Conservation (phyloP, 2,329 filamentous ascomycete genomes). For the Claviceps fusiformis region DNA sequence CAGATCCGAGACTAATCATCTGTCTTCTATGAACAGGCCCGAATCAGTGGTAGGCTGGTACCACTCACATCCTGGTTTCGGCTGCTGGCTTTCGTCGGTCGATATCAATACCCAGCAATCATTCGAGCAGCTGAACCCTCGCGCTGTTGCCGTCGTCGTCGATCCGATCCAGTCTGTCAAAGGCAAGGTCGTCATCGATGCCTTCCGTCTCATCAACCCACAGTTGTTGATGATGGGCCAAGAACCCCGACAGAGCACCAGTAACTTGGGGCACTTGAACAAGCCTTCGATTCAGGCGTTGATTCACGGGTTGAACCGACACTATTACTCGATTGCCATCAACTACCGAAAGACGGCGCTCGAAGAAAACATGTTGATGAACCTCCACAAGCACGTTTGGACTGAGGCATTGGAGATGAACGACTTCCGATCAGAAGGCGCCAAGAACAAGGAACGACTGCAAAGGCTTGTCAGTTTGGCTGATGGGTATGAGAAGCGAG, state of each 20-base stretch:
- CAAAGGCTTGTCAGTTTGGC: constrained; percentile 78
- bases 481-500: constrained; percentile 95
- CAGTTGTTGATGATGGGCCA: constrained; percentile 97
- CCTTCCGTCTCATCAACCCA: constrained; percentile 95
- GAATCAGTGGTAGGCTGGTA: constrained; percentile 99
- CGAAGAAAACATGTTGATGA: constrained; percentile 99
- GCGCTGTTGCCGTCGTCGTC: constrained; percentile 93
- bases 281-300: constrained; percentile 99
- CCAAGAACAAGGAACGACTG: constrained; percentile 76
- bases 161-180: constrained; percentile 99
- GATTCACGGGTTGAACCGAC: constrained; percentile 92
- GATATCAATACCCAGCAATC: constrained; percentile 99
- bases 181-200: constrained; percentile 98
- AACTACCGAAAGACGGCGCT: constrained; percentile 95
- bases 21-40: constrained; percentile 41
- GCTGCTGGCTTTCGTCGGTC: constrained; percentile 96
- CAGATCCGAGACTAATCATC: neutral
- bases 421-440: constrained; percentile 75
- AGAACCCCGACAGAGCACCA: constrained; percentile 93
- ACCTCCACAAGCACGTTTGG: constrained; percentile 98
- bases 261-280: constrained; percentile 94
- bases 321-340: constrained; percentile 98
- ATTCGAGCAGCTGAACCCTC: constrained; percentile 96
- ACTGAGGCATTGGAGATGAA: constrained; percentile 96
- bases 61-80: constrained; percentile 97